Evolutionary conservation across 768 basidiomycete species (phyloP), one percentile per base, ranked within the genome.

Genomic region (Candolleomyces eurysporus): DNA sequence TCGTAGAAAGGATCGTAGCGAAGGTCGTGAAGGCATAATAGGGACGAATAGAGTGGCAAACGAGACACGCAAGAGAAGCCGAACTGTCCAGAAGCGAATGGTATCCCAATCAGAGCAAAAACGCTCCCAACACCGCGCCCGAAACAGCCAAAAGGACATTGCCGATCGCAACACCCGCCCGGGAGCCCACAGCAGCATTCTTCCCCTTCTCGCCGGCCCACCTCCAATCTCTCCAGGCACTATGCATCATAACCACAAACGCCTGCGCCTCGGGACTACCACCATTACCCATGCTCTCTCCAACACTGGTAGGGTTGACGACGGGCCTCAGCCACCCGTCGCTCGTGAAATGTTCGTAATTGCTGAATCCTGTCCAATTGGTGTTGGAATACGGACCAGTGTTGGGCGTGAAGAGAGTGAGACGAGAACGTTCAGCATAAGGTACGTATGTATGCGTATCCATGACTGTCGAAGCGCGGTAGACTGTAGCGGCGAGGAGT

Each of bases 171-270:
- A 4, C 26, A 26, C 26, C 26, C 26, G 26, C 26, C 26, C 26
- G 26, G 26, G 26, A 26, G 26, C 26, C 26, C 3, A 52, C 6
- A 10, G 57, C 21, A n/a, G 46, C 57, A 22, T 48, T 48, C 31
- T 48, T 58, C 7, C 87, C 87, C 30, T 76, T 73, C 4, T 81
- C 73, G 0, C 89, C 88, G 31, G 70, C 79, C 0, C 73, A 76
- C 2, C 82, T 79, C 90, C 91, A 94, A 64, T 92, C 92, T 40
- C 80, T 76, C 79, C 86, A 91, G 3, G 89, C 89, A 0, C 90
- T 82, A 61, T 93, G 80, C 73, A 94, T 79, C 67, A 87, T 79
- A 5, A 95, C 70, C 10, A 90, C 84, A 71, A 96, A 96, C 8
- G 89, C 90, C 75, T 95, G 81, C 0, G 80, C 87, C 71, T 96